Evolutionary conservation across 2,329 filamentous ascomycete species (phyloP).

Genomic region (Hypomyces perniciosus): DNA sequence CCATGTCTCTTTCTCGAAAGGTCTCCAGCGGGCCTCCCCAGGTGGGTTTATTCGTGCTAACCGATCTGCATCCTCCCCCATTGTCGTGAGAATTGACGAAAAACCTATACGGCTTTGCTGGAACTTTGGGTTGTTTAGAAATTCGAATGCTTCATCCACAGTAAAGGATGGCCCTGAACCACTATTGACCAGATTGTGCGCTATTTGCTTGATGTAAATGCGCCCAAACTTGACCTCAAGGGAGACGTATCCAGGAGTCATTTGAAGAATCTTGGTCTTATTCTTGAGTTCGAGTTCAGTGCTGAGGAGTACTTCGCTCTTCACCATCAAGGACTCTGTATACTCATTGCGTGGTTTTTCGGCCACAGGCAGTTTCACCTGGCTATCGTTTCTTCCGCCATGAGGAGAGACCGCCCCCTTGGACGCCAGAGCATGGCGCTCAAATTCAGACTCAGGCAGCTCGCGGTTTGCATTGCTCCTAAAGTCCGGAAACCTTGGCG

Average conservation of each 20-base stretch:
- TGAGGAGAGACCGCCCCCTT: background rate
- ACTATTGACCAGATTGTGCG: conserved; percentile 15
- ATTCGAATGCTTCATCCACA: conserved; percentile 8
- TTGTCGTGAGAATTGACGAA: conserved; percentile 23
- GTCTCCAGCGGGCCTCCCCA: conserved; percentile 17
- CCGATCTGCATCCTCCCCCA: conserved; percentile 20
- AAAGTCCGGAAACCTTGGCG: background rate
- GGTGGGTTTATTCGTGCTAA: conserved; percentile 13
- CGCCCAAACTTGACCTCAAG: conserved; percentile 25
- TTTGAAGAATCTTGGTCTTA: conserved; percentile 17
- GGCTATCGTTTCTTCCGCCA: background rate
- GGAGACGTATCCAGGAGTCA: conserved; percentile 20
- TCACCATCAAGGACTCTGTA: background rate
- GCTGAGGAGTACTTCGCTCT: conserved; percentile 12
- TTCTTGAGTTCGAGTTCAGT: conserved; percentile 12
- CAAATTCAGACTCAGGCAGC: background rate
- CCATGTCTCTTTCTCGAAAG: conserved; percentile 15
- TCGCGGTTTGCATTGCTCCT: background rate
- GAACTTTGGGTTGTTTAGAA: conserved; percentile 9
- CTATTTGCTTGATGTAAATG: conserved; percentile 21
- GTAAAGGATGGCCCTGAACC: conserved; percentile 17
- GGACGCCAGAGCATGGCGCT: background rate
- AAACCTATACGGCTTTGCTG: conserved; percentile 18
- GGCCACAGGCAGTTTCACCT: background rate
- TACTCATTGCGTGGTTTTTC: background rate